Percentiles rank a stretch among this genome's conserved stretches.
phyloP scores from a whole-genome alignment of 2,329 filamentous ascomycete genomes.

The Penicillium palitans region DNA sequence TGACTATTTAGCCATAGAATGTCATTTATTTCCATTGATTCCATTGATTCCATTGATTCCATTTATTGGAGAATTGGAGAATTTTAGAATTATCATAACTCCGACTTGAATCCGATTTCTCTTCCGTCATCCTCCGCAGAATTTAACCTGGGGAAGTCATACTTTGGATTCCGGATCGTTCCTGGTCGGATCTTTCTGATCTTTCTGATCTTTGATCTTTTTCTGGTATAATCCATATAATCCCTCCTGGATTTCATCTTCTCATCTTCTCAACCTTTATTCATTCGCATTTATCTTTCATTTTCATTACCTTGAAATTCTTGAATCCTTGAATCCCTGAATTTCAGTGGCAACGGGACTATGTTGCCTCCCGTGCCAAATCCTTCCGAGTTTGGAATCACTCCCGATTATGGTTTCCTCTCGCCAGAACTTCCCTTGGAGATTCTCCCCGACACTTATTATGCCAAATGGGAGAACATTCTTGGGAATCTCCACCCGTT shows the following conservation, averaged over 20 bases:
- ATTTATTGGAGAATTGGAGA: too few relatives aligned
- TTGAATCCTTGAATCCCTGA: too few relatives aligned
- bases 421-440: slow-evolving; percentile 78
- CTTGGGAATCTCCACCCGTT: slow-evolving; percentile 82
- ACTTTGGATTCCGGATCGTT: neutral
- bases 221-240: neutral
- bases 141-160: neutral
- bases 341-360: neutral
- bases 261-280: neutral
- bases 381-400: slow-evolving; percentile 72
- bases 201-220: neutral
- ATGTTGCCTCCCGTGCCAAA: slow-evolving; percentile 51
- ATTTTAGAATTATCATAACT: too few relatives aligned
- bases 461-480: slow-evolving; percentile 90
- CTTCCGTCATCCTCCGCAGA: neutral
- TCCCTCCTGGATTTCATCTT: neutral
- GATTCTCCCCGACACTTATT: slow-evolving; percentile 82
- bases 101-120: neutral
- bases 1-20: neutral
- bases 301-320: too few relatives aligned
- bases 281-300: neutral
- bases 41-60: too few relatives aligned
- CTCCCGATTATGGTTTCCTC: slow-evolving; percentile 74
- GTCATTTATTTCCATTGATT: too few relatives aligned
- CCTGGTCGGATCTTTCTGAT: neutral